phyloP scores from a whole-genome alignment of 805 yeast species.

The Sugiyamaella smithiae region DNA sequence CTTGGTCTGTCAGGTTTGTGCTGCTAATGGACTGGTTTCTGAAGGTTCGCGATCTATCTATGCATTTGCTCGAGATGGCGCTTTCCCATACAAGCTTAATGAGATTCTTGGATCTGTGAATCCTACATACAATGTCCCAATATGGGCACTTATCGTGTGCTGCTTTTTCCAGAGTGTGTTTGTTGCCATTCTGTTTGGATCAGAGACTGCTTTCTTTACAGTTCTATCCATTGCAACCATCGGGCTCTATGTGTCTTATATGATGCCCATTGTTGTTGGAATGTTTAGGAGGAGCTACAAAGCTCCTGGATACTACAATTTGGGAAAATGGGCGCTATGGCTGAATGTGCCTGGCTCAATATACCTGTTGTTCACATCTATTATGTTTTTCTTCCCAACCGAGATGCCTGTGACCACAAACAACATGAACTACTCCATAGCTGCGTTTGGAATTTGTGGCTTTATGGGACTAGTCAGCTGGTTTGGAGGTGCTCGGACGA shows the following conservation, averaged over 20 bases:
- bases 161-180: conserved; percentile 69
- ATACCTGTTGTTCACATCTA: conserved; percentile 20
- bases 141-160: conserved; percentile 64
- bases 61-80: conserved; percentile 81
- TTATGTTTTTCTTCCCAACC: conserved; percentile 23
- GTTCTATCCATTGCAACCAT: conserved; percentile 69
- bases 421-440: conserved; percentile 60
- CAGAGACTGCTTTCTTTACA: conserved; percentile 17
- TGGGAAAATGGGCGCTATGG: conserved; percentile 22
- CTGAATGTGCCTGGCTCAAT: conserved; percentile 20
- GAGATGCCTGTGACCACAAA: conserved; percentile 35
- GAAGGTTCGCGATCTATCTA: conserved; percentile 81
- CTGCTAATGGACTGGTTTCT: conserved; percentile 68
- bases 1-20: conserved; percentile 53
- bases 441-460: conserved; percentile 44
- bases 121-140: conserved; percentile 56
- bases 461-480: conserved; percentile 9
- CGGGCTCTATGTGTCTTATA: conserved; percentile 70
- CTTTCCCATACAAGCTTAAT: conserved; percentile 57
- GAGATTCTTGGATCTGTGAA: conserved; percentile 65
- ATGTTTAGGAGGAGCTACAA: conserved; percentile 20
- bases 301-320: conserved; percentile 22
- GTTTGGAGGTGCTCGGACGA: conserved; percentile 14
- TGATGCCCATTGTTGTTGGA: conserved; percentile 56
- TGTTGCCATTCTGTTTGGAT: conserved; percentile 59